Evolutionary conservation across 352 stramenopile species (phyloP).

Genomic region (Pythium periplocum): DNA sequence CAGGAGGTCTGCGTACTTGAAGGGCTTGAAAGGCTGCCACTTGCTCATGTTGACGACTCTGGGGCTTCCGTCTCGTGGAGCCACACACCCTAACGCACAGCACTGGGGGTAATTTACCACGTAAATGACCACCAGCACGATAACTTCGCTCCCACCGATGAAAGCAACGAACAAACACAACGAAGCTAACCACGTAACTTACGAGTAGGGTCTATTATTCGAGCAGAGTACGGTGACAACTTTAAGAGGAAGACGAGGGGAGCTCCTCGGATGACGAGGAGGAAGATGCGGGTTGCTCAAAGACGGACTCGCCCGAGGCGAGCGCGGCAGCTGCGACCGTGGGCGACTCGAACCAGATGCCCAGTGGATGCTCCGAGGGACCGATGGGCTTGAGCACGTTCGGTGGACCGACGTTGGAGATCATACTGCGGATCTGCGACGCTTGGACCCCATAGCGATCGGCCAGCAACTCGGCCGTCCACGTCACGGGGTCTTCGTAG

Average conservation of each 20-base stretch:
- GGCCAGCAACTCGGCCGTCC: constrained; percentile 41
- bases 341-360: constrained; percentile 44
- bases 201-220: constrained; percentile 16
- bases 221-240: too few species aligned
- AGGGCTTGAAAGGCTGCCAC: constrained; percentile 83
- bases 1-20: constrained; percentile 70
- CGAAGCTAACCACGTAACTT: not conserved
- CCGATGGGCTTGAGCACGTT: constrained; percentile 52
- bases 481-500: constrained; percentile 51
- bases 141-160: constrained; percentile 4
- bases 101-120: not conserved
- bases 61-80: constrained; percentile 6
- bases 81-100: constrained; percentile 7
- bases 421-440: constrained; percentile 28
- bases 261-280: constrained; percentile 3
- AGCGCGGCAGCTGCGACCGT: constrained; percentile 11
- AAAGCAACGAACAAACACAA: too few species aligned
- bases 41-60: constrained; percentile 49
- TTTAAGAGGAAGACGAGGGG: too few species aligned
- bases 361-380: constrained; percentile 41
- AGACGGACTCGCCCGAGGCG: constrained; percentile 4
- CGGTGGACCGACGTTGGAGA: constrained; percentile 35
- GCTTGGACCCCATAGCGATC: constrained; percentile 41
- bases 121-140: constrained; percentile 18
- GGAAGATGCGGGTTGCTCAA: constrained; percentile 7